Evolutionary conservation across 2,329 filamentous ascomycete species (phyloP).

Genomic region (Aspergillus eucalypticola): DNA sequence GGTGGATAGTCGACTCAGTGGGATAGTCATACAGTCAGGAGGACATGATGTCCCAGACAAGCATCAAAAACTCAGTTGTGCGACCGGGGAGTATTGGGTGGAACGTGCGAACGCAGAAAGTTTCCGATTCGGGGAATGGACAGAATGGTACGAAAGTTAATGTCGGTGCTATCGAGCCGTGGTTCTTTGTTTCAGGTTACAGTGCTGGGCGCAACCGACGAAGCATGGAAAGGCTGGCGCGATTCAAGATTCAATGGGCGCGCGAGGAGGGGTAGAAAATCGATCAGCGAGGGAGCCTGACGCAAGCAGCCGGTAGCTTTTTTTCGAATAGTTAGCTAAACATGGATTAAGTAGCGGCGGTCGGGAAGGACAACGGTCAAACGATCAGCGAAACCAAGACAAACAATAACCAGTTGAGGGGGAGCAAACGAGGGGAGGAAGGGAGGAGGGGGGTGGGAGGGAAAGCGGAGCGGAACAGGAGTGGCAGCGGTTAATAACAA

Average conservation of each 20-base stretch:
- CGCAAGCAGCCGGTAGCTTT: constrained; percentile 7
- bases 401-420: background rate
- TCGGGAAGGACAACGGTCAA: constrained; percentile 10
- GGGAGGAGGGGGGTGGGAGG: constrained; percentile 1
- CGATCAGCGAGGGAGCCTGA: constrained; percentile 3
- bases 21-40: constrained; percentile 26
- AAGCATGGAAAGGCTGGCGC: background rate
- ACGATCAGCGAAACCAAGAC: constrained; percentile 8
- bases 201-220: background rate
- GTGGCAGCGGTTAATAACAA: background rate
- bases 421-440: constrained; percentile 6
- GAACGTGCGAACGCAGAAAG: background rate
- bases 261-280: constrained; percentile 11
- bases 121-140: constrained; percentile 7
- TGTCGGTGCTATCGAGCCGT: background rate
- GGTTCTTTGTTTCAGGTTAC: background rate
- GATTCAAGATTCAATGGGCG: background rate
- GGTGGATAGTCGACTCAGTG: constrained; percentile 19
- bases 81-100: constrained; percentile 4
- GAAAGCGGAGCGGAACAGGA: constrained; percentile 1
- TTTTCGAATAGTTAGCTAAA: constrained; percentile 11
- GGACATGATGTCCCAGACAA: constrained; percentile 23
- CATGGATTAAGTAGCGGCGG: constrained; percentile 1
- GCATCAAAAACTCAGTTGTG: constrained; percentile 5
- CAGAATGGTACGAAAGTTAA: background rate